Evolutionary conservation across 208 protist species (phyloP).

Genomic region (Trypanosoma vivax): DNA sequence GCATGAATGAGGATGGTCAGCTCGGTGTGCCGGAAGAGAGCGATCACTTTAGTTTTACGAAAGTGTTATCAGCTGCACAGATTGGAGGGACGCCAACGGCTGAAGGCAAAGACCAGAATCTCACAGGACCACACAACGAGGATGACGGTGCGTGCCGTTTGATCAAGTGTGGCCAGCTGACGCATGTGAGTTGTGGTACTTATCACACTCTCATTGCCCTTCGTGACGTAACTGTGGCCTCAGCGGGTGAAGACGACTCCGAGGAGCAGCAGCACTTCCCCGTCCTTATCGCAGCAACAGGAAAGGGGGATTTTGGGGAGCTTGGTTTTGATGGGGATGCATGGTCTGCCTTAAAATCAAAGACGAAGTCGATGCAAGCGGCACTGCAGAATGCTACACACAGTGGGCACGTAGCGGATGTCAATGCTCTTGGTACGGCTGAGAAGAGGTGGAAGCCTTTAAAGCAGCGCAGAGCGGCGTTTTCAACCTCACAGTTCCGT

Average conservation of each 20-base stretch:
- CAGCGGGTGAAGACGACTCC: background rate
- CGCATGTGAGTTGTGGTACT: constrained; percentile 76
- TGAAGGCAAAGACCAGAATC: background rate
- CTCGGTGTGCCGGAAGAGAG: constrained; percentile 50
- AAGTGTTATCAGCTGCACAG: constrained; percentile 7
- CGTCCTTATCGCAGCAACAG: constrained; percentile 44
- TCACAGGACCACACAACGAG: background rate
- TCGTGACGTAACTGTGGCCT: constrained; percentile 29
- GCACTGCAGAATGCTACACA: constrained; percentile 3
- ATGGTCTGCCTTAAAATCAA: constrained; percentile 36
- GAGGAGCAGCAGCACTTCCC: constrained; percentile 26
- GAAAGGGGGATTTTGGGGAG: constrained; percentile 82
- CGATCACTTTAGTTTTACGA: constrained; percentile 24
- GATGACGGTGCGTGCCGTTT: background rate
- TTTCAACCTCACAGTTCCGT: constrained; percentile 15
- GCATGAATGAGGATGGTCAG: constrained; percentile 74
- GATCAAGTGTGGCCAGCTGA: constrained; percentile 38
- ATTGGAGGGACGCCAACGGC: background rate
- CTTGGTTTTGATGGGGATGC: constrained; percentile 69
- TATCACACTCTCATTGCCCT: constrained; percentile 74
- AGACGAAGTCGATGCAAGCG: constrained; percentile 25
- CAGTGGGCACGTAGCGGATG: background rate
- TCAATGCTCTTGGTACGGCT: background rate
- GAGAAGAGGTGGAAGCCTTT: constrained; percentile 17
- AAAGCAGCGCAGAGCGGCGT: constrained; percentile 14